Evolutionary conservation across 2,329 filamentous ascomycete genomes (phyloP).

Genomic region (Truncatella angustata): DNA sequence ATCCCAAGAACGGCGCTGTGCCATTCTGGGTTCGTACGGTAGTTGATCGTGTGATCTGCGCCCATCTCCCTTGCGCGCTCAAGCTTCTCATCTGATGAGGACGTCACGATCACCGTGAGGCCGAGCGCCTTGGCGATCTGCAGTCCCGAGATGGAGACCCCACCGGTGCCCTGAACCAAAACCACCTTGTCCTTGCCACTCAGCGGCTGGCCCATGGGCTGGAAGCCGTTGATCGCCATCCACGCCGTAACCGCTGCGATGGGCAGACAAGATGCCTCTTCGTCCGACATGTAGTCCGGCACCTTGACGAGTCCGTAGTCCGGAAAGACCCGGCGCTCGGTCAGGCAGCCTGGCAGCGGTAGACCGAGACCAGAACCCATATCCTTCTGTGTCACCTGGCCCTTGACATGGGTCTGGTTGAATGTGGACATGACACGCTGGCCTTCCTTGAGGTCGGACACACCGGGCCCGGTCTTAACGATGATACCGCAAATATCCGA

Average conservation of each 20-base stretch:
- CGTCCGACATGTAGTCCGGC: constrained; percentile 55
- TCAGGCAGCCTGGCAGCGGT: constrained; percentile 56
- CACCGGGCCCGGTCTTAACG: constrained; percentile 44
- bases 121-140: constrained; percentile 54
- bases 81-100: constrained; percentile 49
- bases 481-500: constrained; percentile 70
- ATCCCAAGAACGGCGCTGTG: constrained; percentile 44
- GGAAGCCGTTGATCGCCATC: constrained; percentile 63
- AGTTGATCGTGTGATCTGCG: constrained; percentile 54
- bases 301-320: constrained; percentile 53
- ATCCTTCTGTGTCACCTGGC: constrained; percentile 56
- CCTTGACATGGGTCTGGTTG: constrained; percentile 53
- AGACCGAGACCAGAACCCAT: constrained; percentile 59
- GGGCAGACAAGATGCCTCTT: constrained; percentile 59
- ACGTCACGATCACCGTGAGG: constrained; percentile 38
- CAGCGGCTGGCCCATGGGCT: constrained; percentile 47
- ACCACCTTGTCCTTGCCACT: constrained; percentile 44
- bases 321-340: constrained; percentile 59
- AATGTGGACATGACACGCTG: constrained; percentile 69
- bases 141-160: constrained; percentile 49
- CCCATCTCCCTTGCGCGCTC: constrained; percentile 44
- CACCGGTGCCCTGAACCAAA: constrained; percentile 54
- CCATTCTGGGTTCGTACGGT: constrained; percentile 51
- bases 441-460: constrained; percentile 48
- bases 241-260: constrained; percentile 63